phyloP scores from a whole-genome alignment of 306 rosid species.

The Lathyrus sativus region DNA sequence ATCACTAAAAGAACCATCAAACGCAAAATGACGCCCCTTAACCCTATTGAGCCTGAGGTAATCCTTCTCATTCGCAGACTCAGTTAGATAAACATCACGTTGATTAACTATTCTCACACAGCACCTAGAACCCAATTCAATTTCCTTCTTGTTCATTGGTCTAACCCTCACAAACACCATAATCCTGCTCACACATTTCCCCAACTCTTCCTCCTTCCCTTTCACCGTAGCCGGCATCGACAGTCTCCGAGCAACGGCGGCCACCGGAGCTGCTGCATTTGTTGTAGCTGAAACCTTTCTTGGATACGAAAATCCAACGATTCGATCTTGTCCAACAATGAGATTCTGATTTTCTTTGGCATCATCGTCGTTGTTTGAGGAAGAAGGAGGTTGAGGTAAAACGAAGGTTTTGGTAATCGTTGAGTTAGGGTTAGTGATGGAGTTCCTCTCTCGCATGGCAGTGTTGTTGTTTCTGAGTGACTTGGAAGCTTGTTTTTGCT shows the following conservation, averaged over 20 bases:
- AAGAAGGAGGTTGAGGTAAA: constrained; percentile 53
- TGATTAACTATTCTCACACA: constrained; percentile 71
- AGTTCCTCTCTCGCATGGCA: constrained; percentile 68
- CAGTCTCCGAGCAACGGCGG: constrained; percentile 68
- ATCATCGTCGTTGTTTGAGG: constrained; percentile 37
- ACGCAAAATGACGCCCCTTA: constrained; percentile 75
- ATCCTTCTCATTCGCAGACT: constrained; percentile 77
- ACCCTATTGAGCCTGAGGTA: constrained; percentile 83
- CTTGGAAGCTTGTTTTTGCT: constrained; percentile 75
- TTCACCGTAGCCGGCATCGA: constrained; percentile 55
- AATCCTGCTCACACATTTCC: constrained; percentile 55
- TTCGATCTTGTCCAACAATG: constrained; percentile 49
- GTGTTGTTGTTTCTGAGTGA: constrained; percentile 59
- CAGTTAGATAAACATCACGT: constrained; percentile 83
- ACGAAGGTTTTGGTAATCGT: constrained; percentile 70
- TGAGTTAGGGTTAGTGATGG: constrained; percentile 59
- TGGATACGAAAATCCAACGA: constrained; percentile 68
- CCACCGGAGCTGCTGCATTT: not conserved
- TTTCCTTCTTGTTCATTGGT: constrained; percentile 87
- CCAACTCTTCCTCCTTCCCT: constrained; percentile 23
- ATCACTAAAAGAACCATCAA: constrained; percentile 82
- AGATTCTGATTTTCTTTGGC: constrained; percentile 59
- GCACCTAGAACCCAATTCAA: constrained; percentile 69
- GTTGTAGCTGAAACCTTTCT: constrained; percentile 35
- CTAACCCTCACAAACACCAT: constrained; percentile 87